Evolutionary conservation across 495 filamentous ascomycete species (phyloP).

Genomic region (Aspergillus taichungensis): DNA sequence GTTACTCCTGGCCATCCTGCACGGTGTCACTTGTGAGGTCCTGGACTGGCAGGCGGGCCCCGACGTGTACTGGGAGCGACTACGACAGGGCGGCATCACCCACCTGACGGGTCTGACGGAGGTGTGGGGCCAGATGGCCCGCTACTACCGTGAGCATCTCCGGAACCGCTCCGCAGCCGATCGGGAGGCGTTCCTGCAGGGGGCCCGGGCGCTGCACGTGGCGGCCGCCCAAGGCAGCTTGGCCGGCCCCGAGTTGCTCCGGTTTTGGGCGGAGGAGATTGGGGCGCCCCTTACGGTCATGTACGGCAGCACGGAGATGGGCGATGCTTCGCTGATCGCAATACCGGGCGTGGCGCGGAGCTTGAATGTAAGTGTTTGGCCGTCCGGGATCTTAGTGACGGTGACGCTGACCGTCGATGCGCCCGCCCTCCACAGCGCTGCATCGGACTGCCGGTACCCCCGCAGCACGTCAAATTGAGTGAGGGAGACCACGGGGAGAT

Average conservation of each 20-base stretch:
- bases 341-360: not conserved
- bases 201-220: too few species aligned
- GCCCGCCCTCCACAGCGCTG: not conserved
- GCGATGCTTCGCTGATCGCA: too few species aligned
- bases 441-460: not conserved
- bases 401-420: not conserved
- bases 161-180: not conserved
- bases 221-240: too few species aligned
- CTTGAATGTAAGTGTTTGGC: not conserved
- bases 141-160: not conserved
- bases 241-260: too few species aligned
- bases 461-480: slow-evolving; percentile 1
- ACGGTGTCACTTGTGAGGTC: not conserved
- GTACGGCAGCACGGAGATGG: too few species aligned
- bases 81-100: not conserved
- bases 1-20: not conserved
- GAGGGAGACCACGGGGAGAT: slow-evolving; percentile 4
- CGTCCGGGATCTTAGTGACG: not conserved
- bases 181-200: not conserved
- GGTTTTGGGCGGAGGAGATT: too few species aligned
- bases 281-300: too few species aligned
- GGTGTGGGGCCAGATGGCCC: not conserved
- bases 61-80: not conserved
- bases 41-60: not conserved
- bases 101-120: not conserved